Percentiles rank a stretch among this genome's conserved stretches.
phyloP scores from a whole-genome alignment of 371 early-diverging fungal species.

The Circinella minor region DNA sequence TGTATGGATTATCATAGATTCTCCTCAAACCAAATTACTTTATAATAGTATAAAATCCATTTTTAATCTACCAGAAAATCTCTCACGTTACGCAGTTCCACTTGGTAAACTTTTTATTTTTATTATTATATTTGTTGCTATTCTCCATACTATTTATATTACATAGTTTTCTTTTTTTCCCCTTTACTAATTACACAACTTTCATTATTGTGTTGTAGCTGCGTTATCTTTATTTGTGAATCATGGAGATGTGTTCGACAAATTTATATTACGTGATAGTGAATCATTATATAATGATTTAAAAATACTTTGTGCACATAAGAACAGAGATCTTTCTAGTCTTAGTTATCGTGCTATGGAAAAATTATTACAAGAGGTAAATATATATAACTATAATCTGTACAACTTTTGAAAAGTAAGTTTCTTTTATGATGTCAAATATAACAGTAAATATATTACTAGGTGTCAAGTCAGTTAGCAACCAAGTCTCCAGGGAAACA shows the following conservation, averaged over 20 bases:
- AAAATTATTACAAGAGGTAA: constrained; percentile 56
- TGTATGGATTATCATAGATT: constrained; percentile 12
- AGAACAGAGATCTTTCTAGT: constrained; percentile 55
- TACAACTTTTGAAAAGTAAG: no score
- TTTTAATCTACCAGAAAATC: constrained; percentile 51
- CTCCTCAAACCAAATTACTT: constrained; percentile 34
- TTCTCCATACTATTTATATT: no score
- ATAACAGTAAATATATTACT: not conserved
- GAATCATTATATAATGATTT: constrained; percentile 41
- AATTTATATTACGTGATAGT: constrained; percentile 46
- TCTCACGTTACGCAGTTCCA: constrained; percentile 48
- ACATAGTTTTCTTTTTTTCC: no score
- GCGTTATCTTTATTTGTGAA: constrained; percentile 61
- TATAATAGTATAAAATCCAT: constrained; percentile 38
- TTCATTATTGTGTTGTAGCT: constrained; percentile 30
- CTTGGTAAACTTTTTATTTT: constrained; percentile 35
- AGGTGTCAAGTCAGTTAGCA: constrained; percentile 4
- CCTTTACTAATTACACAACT: not conserved
- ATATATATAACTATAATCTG: no score
- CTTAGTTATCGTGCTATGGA: constrained; percentile 58
- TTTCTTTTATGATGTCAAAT: no score
- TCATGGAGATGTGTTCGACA: constrained; percentile 55
- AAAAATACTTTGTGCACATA: constrained; percentile 45
- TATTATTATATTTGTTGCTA: not conserved
- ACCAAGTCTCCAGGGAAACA: not conserved